phyloP scores from a whole-genome alignment of 2,329 filamentous ascomycete species.

The Botryotinia convoluta region DNA sequence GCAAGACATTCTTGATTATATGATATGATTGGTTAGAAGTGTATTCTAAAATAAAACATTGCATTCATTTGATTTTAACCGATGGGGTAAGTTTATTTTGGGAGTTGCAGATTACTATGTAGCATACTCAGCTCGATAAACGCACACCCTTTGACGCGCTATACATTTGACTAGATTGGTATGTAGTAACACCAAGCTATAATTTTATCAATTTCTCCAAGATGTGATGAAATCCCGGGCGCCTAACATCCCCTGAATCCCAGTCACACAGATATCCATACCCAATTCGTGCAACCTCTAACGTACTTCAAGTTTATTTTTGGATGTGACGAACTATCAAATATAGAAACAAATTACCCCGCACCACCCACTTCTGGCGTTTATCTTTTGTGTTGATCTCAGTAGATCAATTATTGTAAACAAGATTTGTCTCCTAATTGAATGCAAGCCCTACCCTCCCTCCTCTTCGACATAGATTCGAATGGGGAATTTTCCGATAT shows the following conservation, averaged over 20 bases:
- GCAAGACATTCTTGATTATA: not conserved
- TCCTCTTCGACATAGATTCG: not conserved
- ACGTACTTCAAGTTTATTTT: not conserved
- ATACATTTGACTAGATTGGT: accelerated
- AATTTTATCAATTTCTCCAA: not conserved
- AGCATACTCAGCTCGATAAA: not conserved
- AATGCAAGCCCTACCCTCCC: not conserved
- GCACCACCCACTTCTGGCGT: not conserved
- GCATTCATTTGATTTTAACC: not conserved
- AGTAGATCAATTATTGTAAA: not conserved
- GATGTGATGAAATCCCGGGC: not conserved
- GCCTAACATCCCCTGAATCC: not conserved
- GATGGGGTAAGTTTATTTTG: not conserved
- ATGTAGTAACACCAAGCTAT: not conserved
- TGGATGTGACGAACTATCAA: constrained; percentile 8
- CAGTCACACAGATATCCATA: not conserved
- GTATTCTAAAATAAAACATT: constrained; percentile 11
- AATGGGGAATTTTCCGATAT: not conserved
- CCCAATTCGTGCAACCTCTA: not conserved
- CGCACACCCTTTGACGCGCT: not conserved
- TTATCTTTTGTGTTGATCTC: not conserved
- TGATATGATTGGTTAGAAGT: not conserved
- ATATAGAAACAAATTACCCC: constrained; percentile 12
- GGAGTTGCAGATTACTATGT: not conserved
- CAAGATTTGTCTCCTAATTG: not conserved